phyloP scores from a whole-genome alignment of 2,329 filamentous ascomycete species.

The Alternaria novae-zelandiae region DNA sequence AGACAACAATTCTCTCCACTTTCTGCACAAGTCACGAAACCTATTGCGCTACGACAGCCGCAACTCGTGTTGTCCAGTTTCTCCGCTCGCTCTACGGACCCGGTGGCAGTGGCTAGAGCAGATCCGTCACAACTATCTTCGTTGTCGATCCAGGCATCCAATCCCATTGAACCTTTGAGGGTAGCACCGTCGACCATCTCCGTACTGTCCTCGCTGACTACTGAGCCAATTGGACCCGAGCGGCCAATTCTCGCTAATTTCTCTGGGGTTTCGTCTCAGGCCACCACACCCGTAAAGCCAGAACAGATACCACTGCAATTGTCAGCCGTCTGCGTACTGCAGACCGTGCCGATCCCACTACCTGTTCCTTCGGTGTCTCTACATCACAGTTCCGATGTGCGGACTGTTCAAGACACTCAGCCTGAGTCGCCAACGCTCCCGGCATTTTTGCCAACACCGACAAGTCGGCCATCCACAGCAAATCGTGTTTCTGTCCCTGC shows the following conservation, averaged over 20 bases:
- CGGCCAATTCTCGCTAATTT: conserved; percentile 19
- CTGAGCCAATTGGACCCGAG: conserved; percentile 26
- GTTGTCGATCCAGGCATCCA: conserved; percentile 31
- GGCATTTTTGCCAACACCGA: conserved; percentile 38
- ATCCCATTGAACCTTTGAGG: conserved; percentile 26
- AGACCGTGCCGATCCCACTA: conserved; percentile 38
- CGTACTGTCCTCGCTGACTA: conserved; percentile 22
- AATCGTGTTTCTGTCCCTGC: conserved; percentile 21
- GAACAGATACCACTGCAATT: conserved; percentile 23
- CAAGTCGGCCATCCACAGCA: conserved; percentile 40
- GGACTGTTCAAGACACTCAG: conserved; percentile 38
- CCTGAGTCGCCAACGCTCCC: conserved; percentile 46
- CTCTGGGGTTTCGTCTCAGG: conserved; percentile 29
- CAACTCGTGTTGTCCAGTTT: conserved; percentile 30
- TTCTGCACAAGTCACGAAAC: conserved; percentile 25
- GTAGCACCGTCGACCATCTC: conserved; percentile 24
- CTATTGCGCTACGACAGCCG: conserved; percentile 18
- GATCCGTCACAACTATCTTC: conserved; percentile 23
- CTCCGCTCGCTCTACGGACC: conserved; percentile 33
- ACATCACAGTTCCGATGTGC: conserved; percentile 36
- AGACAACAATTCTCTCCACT: conserved; percentile 21
- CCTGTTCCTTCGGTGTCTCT: conserved; percentile 5
- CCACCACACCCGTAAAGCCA: conserved; percentile 35
- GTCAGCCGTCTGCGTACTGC: conserved; percentile 32
- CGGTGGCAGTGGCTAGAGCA: conserved; percentile 17